These are phyloP conservation scores for Blastobotrys aristatus DNA, from an alignment of 1,139 yeast species.

Conservation along the genomic window DNA sequence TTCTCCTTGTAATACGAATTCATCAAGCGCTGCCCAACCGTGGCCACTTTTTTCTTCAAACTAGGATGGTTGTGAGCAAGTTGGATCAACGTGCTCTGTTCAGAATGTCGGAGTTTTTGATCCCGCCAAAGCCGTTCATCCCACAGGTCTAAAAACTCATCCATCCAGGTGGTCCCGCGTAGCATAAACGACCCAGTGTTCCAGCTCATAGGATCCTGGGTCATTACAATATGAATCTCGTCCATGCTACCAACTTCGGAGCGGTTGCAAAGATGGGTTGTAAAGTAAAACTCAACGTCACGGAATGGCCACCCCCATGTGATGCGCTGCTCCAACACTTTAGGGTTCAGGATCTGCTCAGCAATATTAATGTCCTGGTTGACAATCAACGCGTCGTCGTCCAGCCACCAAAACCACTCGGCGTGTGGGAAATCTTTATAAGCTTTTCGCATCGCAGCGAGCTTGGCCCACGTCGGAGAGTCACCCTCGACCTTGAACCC, in stretches of 20 bases:
- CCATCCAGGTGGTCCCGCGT: slow-evolving; percentile 27
- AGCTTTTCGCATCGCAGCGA: slow-evolving; percentile 31
- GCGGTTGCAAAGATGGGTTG: slow-evolving; percentile 18
- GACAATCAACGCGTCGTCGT: slow-evolving; percentile 32
- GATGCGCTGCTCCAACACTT: slow-evolving; percentile 26
- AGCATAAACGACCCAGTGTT: slow-evolving; percentile 37
- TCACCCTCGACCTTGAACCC: slow-evolving; percentile 19
- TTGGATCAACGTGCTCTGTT: slow-evolving; percentile 6
- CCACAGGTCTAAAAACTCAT: slow-evolving; percentile 18
- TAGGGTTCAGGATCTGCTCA: slow-evolving; percentile 30
- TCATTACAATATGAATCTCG: slow-evolving; percentile 25
- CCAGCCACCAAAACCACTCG: slow-evolving; percentile 38
- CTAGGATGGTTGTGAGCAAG: slow-evolving; percentile 2
- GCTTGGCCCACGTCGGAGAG: slow-evolving; percentile 31
- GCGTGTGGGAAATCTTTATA: slow-evolving; percentile 29
- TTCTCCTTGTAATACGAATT: slow-evolving; percentile 5
- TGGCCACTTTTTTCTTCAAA: neutral
- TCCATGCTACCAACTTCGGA: slow-evolving; percentile 19
- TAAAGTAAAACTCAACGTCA: slow-evolving; percentile 20
- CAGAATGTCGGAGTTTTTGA: slow-evolving; percentile 2
- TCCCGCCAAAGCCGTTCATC: slow-evolving; percentile 9
- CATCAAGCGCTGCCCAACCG: slow-evolving; percentile 4
- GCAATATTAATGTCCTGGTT: slow-evolving; percentile 30
- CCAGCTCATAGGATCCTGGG: slow-evolving; percentile 31
- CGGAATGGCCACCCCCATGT: slow-evolving; percentile 24